Evolutionary conservation across 2,329 filamentous ascomycete genomes (phyloP).

Genomic region (Davidsoniella australis): DNA sequence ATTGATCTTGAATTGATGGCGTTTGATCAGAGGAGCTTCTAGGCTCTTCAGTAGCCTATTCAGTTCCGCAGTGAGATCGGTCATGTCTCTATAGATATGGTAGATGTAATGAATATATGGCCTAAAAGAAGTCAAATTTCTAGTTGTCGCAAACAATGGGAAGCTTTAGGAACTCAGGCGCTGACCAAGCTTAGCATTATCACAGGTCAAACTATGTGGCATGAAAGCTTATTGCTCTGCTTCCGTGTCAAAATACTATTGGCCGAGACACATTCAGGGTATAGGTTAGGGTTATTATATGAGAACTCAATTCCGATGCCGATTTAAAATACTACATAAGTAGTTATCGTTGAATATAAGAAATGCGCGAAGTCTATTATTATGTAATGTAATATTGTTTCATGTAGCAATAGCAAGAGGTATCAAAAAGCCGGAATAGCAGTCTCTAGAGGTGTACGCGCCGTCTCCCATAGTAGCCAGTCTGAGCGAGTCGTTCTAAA

Average conservation of each 20-base stretch:
- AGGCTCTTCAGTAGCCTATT: conserved; percentile 49
- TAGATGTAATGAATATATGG: background rate
- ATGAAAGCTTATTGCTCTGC: background rate
- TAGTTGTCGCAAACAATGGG: too few species aligned
- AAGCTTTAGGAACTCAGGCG: background rate
- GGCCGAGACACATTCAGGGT: too few species aligned
- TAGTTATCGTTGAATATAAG: too few species aligned
- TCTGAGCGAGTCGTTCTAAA: conserved; percentile 80
- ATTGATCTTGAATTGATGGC: conserved; percentile 26
- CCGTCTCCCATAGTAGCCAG: conserved; percentile 89
- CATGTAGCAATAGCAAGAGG: too few species aligned
- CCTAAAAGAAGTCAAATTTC: too few species aligned
- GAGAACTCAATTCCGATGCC: too few species aligned
- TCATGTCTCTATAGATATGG: conserved; percentile 21
- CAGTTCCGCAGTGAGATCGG: conserved; percentile 51
- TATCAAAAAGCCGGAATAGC: conserved; percentile 40
- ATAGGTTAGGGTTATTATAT: too few species aligned
- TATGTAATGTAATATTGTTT: too few species aligned
- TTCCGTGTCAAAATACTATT: too few species aligned
- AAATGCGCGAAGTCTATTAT: too few species aligned
- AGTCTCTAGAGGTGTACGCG: conserved; percentile 50
- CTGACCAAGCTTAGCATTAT: too few species aligned
- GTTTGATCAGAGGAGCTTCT: conserved; percentile 31
- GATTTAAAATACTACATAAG: too few species aligned
- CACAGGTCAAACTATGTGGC: background rate